Conservation (phyloP, 1,284 basidiomycete genomes). For the Puccinia coronata region DNA sequence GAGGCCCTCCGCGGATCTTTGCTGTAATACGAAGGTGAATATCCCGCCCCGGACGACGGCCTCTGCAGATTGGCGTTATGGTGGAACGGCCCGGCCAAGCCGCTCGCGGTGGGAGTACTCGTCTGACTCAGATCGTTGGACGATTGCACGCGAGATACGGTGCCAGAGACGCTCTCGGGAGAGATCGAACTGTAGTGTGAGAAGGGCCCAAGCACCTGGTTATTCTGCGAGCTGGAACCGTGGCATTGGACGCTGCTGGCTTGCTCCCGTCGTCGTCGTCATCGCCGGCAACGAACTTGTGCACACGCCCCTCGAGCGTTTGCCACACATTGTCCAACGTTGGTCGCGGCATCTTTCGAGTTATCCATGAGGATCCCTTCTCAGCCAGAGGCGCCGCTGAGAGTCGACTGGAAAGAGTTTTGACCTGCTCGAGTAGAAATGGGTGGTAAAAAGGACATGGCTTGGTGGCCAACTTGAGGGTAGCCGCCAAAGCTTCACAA, state of each 20-base stretch:
- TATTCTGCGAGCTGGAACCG: slow-evolving; percentile 55
- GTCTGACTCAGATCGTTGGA: slow-evolving; percentile 53
- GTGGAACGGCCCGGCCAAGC: slow-evolving; percentile 35
- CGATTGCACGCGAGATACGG: slow-evolving; percentile 57
- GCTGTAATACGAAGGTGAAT: slow-evolving; percentile 30
- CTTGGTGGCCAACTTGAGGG: slow-evolving; percentile 64
- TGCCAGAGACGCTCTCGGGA: slow-evolving; percentile 63
- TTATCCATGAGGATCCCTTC: slow-evolving; percentile 70
- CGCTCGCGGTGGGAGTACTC: slow-evolving; percentile 21
- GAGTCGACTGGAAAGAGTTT: slow-evolving; percentile 77
- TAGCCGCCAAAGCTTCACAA: slow-evolving; percentile 82
- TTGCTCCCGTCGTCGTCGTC: slow-evolving; percentile 60
- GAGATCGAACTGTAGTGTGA: slow-evolving; percentile 93
- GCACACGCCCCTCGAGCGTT: slow-evolving; percentile 90
- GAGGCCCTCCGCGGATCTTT: slow-evolving; percentile 21
- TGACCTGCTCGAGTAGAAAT: slow-evolving; percentile 74
- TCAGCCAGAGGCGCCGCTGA: slow-evolving; percentile 69
- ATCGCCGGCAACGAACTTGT: slow-evolving; percentile 94
- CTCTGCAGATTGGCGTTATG: slow-evolving; percentile 33
- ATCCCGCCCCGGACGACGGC: slow-evolving; percentile 43
- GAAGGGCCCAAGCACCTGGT: slow-evolving; percentile 73
- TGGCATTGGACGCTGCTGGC: slow-evolving; percentile 57
- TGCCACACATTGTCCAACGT: slow-evolving; percentile 88
- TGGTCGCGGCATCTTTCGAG: slow-evolving; percentile 68
- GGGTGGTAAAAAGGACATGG: slow-evolving; percentile 70